Evolutionary conservation across 1,284 basidiomycete species (phyloP), one percentile per base, ranked within the genome.

Genomic region (Vanrija sp.): DNA sequence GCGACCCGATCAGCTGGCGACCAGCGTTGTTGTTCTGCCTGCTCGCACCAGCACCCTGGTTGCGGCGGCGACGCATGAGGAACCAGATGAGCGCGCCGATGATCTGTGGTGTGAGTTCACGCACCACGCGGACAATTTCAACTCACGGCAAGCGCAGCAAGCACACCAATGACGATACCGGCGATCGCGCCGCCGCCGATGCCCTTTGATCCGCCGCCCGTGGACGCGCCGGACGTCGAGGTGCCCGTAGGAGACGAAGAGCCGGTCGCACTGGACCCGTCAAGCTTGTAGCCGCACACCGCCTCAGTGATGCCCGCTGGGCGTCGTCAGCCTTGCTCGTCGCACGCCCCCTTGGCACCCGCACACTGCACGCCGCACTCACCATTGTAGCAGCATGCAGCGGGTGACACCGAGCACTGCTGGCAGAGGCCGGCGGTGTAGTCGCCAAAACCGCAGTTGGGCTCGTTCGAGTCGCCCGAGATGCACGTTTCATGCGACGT

Each of bases 361-460:
- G 23, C 10, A 25, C 24, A 10, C 22, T n/a, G n/a, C n/a, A n/a
- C 22, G 20, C 41, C 36, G 12, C n/a, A 54, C 69, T 63, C 45
- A 73, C 71, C 56, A 18, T 41, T 22, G 50, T 72, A 74, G 60
- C 73, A 75, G 50, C 69, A 72, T 18, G 56, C 47, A 23, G 67
- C 71, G 2, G 69, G 66, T 6, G 31, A 31, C 31, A 31, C 31
- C 12, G 31, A 31, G 12, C 31, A 31, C 24, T 54, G 23, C 43
- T 45, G n/a, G 54, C 78, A 79, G 15, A 78, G 61, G 55, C 78
- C 72, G 18, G 57, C 57, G 12, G 66, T 72, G 7, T 66, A 70
- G 9, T 60, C 64, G 3, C 73, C 77, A 49, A 65, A 79, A 10
- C 78, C 78, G 56, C 78, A 79, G 65, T 76, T 77, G 19, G 62